phyloP scores from a whole-genome alignment of 202 grass and related monocot species.

The Carex sylvatica region DNA sequence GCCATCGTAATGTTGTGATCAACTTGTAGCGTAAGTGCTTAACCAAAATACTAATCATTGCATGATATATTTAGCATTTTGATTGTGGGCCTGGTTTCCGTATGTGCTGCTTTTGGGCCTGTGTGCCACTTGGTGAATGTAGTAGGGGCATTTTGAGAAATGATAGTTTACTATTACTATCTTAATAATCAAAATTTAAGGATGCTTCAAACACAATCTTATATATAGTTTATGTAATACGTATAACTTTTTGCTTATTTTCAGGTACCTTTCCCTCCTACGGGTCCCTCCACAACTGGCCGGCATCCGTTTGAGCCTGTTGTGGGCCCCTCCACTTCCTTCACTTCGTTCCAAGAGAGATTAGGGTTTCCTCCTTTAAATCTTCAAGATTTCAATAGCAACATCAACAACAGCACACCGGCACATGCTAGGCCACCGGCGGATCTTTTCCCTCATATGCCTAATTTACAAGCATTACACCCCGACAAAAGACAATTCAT shows the following conservation, averaged over 20 bases:
- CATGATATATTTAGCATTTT: not conserved
- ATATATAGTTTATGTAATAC: not conserved
- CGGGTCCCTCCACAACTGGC: conserved; percentile 60
- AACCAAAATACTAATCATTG: not conserved
- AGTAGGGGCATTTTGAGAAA: not conserved
- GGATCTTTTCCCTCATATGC: conserved; percentile 61
- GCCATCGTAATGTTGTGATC: not conserved
- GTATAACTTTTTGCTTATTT: conserved; percentile 12
- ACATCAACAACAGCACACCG: conserved; percentile 29
- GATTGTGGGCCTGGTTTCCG: not conserved
- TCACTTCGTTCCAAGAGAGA: conserved; percentile 82
- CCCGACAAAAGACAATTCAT: conserved; percentile 34
- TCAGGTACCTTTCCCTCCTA: conserved; percentile 29
- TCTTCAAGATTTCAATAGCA: conserved; percentile 43
- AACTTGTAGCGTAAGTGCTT: not conserved
- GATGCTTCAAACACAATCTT: not conserved
- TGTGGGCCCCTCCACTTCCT: conserved; percentile 53
- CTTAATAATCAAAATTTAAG: conserved; percentile 4
- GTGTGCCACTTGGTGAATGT: not conserved
- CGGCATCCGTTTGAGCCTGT: conserved; percentile 40
- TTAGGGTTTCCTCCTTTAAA: conserved; percentile 71
- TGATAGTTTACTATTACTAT: not conserved
- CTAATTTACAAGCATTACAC: not conserved
- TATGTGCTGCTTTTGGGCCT: not conserved
- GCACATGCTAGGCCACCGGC: conserved; percentile 53